phyloP scores from a whole-genome alignment of 306 rosid genomes.

The Senna siamea region DNA sequence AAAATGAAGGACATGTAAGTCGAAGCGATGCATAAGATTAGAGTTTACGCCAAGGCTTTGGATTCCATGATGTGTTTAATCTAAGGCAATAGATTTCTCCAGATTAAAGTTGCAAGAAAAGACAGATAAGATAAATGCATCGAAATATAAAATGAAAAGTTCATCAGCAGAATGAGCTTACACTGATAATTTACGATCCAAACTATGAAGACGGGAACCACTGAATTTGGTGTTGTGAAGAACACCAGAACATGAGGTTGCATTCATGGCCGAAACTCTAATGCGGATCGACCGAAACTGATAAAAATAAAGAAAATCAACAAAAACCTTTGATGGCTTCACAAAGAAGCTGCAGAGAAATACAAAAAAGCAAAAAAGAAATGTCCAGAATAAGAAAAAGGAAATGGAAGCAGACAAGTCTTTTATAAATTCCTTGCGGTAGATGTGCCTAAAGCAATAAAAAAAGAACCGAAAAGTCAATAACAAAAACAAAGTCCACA shows the following conservation, averaged over 20 bases:
- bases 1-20: not conserved
- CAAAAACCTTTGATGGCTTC: not conserved
- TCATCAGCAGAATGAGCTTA: slow-evolving; percentile 36
- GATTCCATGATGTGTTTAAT: not conserved
- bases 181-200: slow-evolving; percentile 46
- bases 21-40: not conserved
- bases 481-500: not conserved
- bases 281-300: slow-evolving; percentile 11
- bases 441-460: not conserved
- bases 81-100: not conserved
- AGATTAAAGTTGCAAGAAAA: not conserved
- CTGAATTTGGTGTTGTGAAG: slow-evolving; percentile 30
- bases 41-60: slow-evolving; percentile 14
- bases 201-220: slow-evolving; percentile 35
- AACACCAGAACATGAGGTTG: slow-evolving; percentile 44
- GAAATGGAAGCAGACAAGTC: not conserved
- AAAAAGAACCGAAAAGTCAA: slow-evolving; percentile 29
- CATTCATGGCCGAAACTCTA: slow-evolving; percentile 44
- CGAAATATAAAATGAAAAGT: not conserved
- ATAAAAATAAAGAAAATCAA: not conserved
- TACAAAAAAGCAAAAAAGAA: not conserved
- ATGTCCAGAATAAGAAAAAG: not conserved
- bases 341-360: not conserved
- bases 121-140: not conserved
- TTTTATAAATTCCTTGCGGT: not conserved